Percentiles rank a stretch among this genome's conserved stretches.
Conservation (phyloP, 1,284 basidiomycete genomes). For the Cronartium quercuum region DNA sequence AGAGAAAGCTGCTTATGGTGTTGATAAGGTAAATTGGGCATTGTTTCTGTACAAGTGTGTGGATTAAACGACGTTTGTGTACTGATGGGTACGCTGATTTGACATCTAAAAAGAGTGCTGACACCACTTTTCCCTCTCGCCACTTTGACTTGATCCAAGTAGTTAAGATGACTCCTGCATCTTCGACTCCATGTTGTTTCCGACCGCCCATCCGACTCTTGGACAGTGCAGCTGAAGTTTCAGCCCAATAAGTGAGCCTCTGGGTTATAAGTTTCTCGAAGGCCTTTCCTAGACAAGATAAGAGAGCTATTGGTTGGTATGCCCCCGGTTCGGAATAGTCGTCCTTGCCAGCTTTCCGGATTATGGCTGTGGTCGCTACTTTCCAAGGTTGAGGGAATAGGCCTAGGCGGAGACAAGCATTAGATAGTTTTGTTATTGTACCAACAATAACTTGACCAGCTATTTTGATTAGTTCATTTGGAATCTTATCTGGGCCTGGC, state of each 20-base stretch:
- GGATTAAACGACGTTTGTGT: neutral
- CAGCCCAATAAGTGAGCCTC: neutral
- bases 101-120: conserved; percentile 6
- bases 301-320: too few species aligned
- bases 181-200: neutral
- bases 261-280: neutral
- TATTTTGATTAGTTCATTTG: conserved; percentile 1
- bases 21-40: neutral
- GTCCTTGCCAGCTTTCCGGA: neutral
- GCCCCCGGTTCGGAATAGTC: neutral
- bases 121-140: neutral
- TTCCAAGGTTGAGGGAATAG: neutral
- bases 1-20: neutral
- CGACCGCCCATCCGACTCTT: neutral
- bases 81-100: conserved; percentile 6
- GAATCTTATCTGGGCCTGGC: neutral
- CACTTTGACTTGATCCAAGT: conserved; percentile 5
- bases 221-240: neutral
- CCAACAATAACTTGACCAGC: neutral
- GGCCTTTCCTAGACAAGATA: neutral
- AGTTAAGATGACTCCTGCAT: neutral
- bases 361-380: neutral
- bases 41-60: neutral
- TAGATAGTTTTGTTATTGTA: neutral
- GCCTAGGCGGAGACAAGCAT: neutral